Conservation (phyloP, 176 grass and related monocot genomes). For the Calamus simplicifolius region DNA sequence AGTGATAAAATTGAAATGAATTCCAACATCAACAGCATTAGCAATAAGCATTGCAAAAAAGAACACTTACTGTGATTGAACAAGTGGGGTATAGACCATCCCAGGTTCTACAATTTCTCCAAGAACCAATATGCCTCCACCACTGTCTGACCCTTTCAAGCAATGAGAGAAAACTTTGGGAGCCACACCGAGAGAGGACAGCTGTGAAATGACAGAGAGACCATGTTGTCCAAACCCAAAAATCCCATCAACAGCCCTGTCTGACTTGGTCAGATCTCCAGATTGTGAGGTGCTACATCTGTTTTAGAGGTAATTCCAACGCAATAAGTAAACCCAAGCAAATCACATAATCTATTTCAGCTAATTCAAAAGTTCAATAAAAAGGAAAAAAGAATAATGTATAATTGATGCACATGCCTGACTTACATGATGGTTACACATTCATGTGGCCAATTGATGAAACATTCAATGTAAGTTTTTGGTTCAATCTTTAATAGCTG, state of each 20-base stretch:
- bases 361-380: no score
- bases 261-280: slow-evolving; percentile 81
- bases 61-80: slow-evolving; percentile 76
- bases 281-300: slow-evolving; percentile 92
- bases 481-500: no score
- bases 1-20: no score
- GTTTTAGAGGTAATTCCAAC: slow-evolving; percentile 6
- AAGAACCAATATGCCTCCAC: slow-evolving; percentile 90
- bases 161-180: slow-evolving; percentile 92
- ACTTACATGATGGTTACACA: no score
- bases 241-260: slow-evolving; percentile 92
- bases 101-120: slow-evolving; percentile 82
- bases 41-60: not conserved
- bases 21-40: no score
- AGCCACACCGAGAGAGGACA: slow-evolving; percentile 58
- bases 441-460: no score
- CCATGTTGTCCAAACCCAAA: slow-evolving; percentile 92
- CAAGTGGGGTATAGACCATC: slow-evolving; percentile 89
- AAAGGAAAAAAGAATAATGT: no score
- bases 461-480: no score
- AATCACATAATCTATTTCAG: no score
- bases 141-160: slow-evolving; percentile 86
- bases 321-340: no score
- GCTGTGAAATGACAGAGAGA: slow-evolving; percentile 83
- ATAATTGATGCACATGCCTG: no score